phyloP scores from a whole-genome alignment of 1,139 yeast genomes.

The Lodderomyces pseudojiufengensis region DNA sequence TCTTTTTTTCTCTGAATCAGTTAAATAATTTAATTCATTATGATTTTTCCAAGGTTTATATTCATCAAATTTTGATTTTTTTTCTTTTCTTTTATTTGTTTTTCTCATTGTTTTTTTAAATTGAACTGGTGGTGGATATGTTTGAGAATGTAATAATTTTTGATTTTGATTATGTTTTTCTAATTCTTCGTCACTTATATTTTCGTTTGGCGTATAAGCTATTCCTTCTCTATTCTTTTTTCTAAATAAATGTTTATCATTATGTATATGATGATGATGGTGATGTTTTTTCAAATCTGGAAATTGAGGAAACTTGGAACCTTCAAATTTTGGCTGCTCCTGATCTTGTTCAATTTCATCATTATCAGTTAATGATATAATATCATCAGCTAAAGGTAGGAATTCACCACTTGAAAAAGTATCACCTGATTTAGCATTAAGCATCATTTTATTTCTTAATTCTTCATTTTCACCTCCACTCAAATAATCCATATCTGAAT shows the following conservation, averaged over 20 bases:
- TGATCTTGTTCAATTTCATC: constrained; percentile 8
- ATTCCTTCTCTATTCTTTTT: background rate
- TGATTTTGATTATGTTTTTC: background rate
- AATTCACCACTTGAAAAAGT: constrained; percentile 16
- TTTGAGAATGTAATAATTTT: constrained; percentile 7
- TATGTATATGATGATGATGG: constrained; percentile 7
- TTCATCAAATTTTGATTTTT: constrained; percentile 63
- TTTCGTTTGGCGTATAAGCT: background rate
- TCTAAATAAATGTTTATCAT: constrained; percentile 14
- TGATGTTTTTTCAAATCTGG: constrained; percentile 20
- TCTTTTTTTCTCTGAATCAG: constrained; percentile 74
- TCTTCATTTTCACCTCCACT: constrained; percentile 1
- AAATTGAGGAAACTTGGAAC: constrained; percentile 24
- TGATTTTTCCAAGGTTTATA: constrained; percentile 97
- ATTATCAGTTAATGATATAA: constrained; percentile 9
- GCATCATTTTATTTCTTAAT: constrained; percentile 6
- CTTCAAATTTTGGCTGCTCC: background rate
- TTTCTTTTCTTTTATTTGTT: constrained; percentile 39
- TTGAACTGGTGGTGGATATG: constrained; percentile 29
- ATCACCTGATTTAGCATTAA: constrained; percentile 9
- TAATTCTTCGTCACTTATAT: background rate
- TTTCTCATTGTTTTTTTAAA: constrained; percentile 70
- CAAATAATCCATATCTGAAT: background rate
- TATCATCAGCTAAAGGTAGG: constrained; percentile 9
- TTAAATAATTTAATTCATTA: constrained; percentile 52